Conservation (phyloP, 73 alveolate genomes). For the Symbiodinium pilosum region DNA sequence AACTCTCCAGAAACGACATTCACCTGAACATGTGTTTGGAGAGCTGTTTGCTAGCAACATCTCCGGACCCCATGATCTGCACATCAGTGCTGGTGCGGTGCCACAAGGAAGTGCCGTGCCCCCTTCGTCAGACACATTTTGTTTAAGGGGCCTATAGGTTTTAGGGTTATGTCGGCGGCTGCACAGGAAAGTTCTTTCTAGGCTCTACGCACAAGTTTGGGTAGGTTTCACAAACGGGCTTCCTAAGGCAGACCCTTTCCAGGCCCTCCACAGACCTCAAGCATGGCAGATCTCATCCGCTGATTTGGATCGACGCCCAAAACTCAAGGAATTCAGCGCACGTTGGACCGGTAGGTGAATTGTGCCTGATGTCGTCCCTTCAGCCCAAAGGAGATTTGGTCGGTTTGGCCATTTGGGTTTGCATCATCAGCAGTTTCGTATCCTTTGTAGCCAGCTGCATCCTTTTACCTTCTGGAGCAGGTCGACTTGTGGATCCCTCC, state of each 20-base stretch:
- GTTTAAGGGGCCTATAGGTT: too few relatives aligned
- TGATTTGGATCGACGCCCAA: not conserved
- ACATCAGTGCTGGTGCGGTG: too few relatives aligned
- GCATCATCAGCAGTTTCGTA: not conserved
- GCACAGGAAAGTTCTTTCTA: too few relatives aligned
- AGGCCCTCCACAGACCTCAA: not conserved
- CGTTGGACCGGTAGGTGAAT: not conserved
- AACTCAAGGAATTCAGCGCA: not conserved
- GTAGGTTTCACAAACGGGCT: not conserved
- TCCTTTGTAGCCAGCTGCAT: too few relatives aligned
- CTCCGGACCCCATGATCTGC: too few relatives aligned
- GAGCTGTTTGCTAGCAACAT: too few relatives aligned
- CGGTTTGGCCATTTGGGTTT: not conserved
- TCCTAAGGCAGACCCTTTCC: not conserved
- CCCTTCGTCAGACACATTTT: too few relatives aligned
- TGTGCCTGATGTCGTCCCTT: not conserved
- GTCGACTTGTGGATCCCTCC: not conserved
- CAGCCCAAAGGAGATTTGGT: not conserved
- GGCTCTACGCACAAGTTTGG: too few relatives aligned
- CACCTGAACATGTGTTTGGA: too few relatives aligned
- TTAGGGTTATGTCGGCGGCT: too few relatives aligned
- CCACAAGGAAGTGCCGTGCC: too few relatives aligned
- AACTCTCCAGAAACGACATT: too few relatives aligned
- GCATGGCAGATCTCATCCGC: conserved; percentile 3
- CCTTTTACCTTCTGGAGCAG: not conserved